A percentile compares a stretch with the other conserved stretches of the same genome.
phyloP scores from a whole-genome alignment of 805 yeast species.

The Priceomyces fermenticarens region DNA sequence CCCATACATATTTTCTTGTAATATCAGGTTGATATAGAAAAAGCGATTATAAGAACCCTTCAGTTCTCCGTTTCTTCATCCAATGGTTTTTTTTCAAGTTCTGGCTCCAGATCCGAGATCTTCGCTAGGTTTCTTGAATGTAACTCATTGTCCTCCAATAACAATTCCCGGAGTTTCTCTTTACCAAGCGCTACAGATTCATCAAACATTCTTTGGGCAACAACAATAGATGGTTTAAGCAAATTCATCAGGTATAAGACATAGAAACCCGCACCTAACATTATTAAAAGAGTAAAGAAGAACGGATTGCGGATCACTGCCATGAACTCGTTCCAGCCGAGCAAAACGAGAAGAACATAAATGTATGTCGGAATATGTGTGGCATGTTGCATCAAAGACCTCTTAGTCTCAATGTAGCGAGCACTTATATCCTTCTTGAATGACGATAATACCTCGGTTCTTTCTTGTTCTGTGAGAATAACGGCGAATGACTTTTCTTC shows the following conservation, averaged over 20 bases:
- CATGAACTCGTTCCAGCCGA: constrained; percentile 97
- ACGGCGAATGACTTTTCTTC: constrained; percentile 47
- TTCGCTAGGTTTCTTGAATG: constrained; percentile 13
- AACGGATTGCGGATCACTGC: constrained; percentile 83
- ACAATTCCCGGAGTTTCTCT: constrained; percentile 54
- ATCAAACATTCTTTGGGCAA: constrained; percentile 54
- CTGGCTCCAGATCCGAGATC: background rate
- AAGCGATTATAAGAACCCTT: too few species aligned
- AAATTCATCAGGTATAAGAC: constrained; percentile 68
- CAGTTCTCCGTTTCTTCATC: background rate
- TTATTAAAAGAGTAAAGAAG: constrained; percentile 60
- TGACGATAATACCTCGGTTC: constrained; percentile 51
- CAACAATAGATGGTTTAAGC: constrained; percentile 69
- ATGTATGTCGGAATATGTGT: constrained; percentile 84
- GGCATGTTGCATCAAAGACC: constrained; percentile 74
- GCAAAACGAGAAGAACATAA: constrained; percentile 63
- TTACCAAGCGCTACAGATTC: constrained; percentile 59
- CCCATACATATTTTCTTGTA: too few species aligned
- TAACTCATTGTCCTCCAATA: constrained; percentile 47
- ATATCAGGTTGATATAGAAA: too few species aligned
- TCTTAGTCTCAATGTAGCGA: constrained; percentile 79
- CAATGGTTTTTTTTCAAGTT: background rate
- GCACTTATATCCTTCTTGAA: constrained; percentile 78
- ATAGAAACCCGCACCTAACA: constrained; percentile 60
- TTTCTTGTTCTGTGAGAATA: constrained; percentile 56